phyloP scores from a whole-genome alignment of 345 rosid species.

The Alliaria petiolata region DNA sequence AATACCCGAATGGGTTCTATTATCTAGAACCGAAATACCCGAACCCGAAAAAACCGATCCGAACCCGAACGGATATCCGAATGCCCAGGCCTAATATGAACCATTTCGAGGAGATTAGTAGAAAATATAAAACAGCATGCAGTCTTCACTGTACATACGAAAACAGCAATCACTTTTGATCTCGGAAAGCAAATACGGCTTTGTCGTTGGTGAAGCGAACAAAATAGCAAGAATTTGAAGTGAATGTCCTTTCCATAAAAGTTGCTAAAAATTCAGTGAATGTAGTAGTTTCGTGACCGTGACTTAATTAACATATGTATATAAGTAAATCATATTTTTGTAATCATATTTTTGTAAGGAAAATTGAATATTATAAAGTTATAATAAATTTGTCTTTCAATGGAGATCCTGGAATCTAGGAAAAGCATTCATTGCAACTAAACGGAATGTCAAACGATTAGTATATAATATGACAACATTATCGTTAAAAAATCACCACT shows the following conservation, averaged over 20 bases:
- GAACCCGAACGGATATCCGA: no score
- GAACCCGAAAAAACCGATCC: no score
- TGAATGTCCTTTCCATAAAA: no score
- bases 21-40: no score
- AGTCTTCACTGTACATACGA: not conserved
- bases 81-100: no score
- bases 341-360: not conserved
- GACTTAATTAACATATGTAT: no score
- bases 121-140: not conserved
- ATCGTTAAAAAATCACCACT: not conserved
- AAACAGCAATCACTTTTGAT: not conserved
- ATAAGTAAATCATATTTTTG: no score
- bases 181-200: not conserved
- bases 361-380: not conserved
- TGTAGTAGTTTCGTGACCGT: no score
- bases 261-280: no score
- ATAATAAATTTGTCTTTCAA: not conserved
- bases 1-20: no score
- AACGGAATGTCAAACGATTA: conserved; percentile 13
- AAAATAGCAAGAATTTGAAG: not conserved
- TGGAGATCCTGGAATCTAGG: conserved; percentile 24
- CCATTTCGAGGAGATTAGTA: not conserved
- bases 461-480: not conserved
- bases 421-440: conserved; percentile 15
- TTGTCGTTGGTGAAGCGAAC: not conserved